These are phyloP conservation scores for Styphnolobium japonicum DNA, from an alignment of 306 rosid species.

Conservation along the genomic window DNA sequence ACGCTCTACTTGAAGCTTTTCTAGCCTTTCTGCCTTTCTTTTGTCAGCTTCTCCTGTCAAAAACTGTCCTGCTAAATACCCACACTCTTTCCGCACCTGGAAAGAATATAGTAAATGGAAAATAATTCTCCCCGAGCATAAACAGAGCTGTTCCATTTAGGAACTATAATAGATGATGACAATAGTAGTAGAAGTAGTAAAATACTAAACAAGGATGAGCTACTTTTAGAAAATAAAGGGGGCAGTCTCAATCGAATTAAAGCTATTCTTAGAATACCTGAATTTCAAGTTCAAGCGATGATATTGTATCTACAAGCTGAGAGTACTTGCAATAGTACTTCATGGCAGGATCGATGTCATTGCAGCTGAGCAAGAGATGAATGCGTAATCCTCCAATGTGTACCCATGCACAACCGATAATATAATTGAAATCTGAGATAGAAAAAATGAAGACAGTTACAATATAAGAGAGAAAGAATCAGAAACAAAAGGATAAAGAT, in stretches of 20 bases:
- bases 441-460: background rate
- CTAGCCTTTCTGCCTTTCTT: conserved; percentile 44
- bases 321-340: conserved; percentile 66
- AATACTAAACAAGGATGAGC: background rate
- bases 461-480: background rate
- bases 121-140: background rate
- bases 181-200: background rate
- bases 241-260: background rate
- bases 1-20: conserved; percentile 47
- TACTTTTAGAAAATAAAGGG: background rate
- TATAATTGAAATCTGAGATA: conserved; percentile 43
- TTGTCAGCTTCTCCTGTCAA: conserved; percentile 52
- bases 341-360: conserved; percentile 79
- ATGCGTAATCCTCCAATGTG: conserved; percentile 71
- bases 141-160: background rate
- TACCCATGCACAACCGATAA: conserved; percentile 72
- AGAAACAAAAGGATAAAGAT: background rate
- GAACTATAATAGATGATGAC: background rate
- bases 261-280: conserved; percentile 50
- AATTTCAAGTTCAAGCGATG: conserved; percentile 70
- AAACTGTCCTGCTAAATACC: conserved; percentile 59
- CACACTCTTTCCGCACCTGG: conserved; percentile 81
- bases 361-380: conserved; percentile 68
- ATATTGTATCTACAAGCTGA: conserved; percentile 58
- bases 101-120: conserved; percentile 7